phyloP scores from a whole-genome alignment of 805 yeast genomes.

The Candida palmyrensis region DNA sequence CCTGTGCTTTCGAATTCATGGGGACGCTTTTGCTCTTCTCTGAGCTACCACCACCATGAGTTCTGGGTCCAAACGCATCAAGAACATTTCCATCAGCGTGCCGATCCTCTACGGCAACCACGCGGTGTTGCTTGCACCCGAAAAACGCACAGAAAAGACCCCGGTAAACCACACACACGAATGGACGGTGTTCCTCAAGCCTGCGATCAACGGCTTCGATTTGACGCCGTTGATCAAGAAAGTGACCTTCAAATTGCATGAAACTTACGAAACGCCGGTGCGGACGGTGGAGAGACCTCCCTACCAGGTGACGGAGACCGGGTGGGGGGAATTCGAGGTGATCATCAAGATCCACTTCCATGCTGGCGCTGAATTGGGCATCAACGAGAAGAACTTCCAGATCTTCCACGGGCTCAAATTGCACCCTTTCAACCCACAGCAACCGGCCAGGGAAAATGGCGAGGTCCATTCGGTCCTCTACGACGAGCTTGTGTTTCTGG shows the following conservation, averaged over 20 bases:
- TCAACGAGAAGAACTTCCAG: constrained; percentile 77
- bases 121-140: constrained; percentile 33
- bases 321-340: constrained; percentile 99
- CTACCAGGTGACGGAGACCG: constrained; percentile 92
- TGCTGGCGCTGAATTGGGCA: constrained; percentile 58
- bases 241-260: constrained; percentile 93
- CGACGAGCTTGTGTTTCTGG: constrained; percentile 92
- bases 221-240: constrained; percentile 76
- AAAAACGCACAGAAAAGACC: constrained; percentile 28
- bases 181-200: constrained; percentile 93
- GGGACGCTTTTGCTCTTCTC: neutral
- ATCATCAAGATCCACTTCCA: constrained; percentile 81
- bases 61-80: constrained; percentile 18
- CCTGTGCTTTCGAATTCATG: neutral
- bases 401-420: constrained; percentile 85
- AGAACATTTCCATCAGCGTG: constrained; percentile 35
- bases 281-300: constrained; percentile 88
- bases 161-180: constrained; percentile 91
- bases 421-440: constrained; percentile 70
- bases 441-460: constrained; percentile 34
- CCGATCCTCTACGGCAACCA: constrained; percentile 39
- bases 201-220: constrained; percentile 64
- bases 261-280: constrained; percentile 85
- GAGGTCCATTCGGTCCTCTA: constrained; percentile 48
- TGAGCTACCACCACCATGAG: constrained; percentile 9